These are phyloP conservation scores for Fusarium fracticaudum DNA, from an alignment of 2,329 filamentous ascomycete genomes.

Conservation along the genomic window DNA sequence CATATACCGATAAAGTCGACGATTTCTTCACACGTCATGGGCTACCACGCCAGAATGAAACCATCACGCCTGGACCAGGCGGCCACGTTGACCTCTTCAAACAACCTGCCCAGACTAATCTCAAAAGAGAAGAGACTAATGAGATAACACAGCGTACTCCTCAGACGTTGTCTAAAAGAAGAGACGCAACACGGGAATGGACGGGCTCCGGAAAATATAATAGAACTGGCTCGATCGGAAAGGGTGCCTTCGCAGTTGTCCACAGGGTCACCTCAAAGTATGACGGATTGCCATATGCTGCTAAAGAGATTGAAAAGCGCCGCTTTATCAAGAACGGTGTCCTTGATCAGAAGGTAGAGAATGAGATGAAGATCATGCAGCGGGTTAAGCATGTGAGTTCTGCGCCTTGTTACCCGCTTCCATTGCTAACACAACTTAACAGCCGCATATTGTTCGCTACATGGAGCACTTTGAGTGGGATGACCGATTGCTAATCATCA, in stretches of 20 bases:
- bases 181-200: constrained; percentile 70
- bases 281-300: constrained; percentile 84
- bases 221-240: constrained; percentile 81
- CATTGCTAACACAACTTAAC: constrained; percentile 17
- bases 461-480: constrained; percentile 87
- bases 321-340: constrained; percentile 93
- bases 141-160: constrained; percentile 24
- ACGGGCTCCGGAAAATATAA: constrained; percentile 87
- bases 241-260: constrained; percentile 94
- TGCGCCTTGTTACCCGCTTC: not conserved
- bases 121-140: constrained; percentile 32
- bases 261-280: constrained; percentile 89
- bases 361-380: constrained; percentile 97
- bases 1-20: constrained; percentile 75
- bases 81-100: constrained; percentile 56
- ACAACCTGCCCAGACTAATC: constrained; percentile 35
- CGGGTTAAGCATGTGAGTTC: constrained; percentile 78
- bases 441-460: constrained; percentile 91
- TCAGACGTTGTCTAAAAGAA: constrained; percentile 37
- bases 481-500: constrained; percentile 88
- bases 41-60: constrained; percentile 51
- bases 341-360: constrained; percentile 90
- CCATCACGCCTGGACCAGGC: constrained; percentile 58
- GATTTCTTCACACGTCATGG: constrained; percentile 65
- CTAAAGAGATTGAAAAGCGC: constrained; percentile 94